phyloP scores from a whole-genome alignment of 2,329 filamentous ascomycete species.

The Seiridium unicorne region DNA sequence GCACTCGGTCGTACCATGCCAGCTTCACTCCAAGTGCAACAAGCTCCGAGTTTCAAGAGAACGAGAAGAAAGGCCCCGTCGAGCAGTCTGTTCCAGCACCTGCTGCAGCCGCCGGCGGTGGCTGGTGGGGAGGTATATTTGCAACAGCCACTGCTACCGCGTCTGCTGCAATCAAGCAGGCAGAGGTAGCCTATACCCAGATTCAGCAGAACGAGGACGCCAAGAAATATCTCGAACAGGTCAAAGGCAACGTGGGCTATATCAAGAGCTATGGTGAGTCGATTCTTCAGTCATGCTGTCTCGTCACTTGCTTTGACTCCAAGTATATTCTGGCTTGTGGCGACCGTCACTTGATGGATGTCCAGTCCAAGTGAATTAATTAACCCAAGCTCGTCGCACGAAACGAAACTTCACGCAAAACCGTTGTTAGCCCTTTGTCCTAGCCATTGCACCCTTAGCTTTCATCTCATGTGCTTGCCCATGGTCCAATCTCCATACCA shows the following conservation, averaged over 20 bases:
- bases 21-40: slow-evolving; percentile 69
- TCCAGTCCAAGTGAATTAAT: too few species aligned
- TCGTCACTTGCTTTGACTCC: too few species aligned
- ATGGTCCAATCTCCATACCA: too few species aligned
- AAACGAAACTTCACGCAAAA: too few species aligned
- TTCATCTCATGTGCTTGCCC: too few species aligned
- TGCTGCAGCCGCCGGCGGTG: slow-evolving; percentile 22
- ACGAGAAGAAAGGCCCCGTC: slow-evolving; percentile 48
- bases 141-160: slow-evolving; percentile 67
- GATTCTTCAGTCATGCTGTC: background rate
- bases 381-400: too few species aligned
- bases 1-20: slow-evolving; percentile 67
- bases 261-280: slow-evolving; percentile 71
- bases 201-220: slow-evolving; percentile 96
- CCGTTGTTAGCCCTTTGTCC: too few species aligned
- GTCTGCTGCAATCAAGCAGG: slow-evolving; percentile 80
- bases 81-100: slow-evolving; percentile 35
- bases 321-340: too few species aligned
- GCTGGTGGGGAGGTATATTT: slow-evolving; percentile 61
- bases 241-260: slow-evolving; percentile 82
- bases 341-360: too few species aligned
- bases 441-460: too few species aligned
- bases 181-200: slow-evolving; percentile 89
- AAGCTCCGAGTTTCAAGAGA: slow-evolving; percentile 59
- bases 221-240: slow-evolving; percentile 92